These are phyloP conservation scores for Apiosordaria backusii DNA, from an alignment of 495 filamentous ascomycete genomes.

Conservation along the genomic window DNA sequence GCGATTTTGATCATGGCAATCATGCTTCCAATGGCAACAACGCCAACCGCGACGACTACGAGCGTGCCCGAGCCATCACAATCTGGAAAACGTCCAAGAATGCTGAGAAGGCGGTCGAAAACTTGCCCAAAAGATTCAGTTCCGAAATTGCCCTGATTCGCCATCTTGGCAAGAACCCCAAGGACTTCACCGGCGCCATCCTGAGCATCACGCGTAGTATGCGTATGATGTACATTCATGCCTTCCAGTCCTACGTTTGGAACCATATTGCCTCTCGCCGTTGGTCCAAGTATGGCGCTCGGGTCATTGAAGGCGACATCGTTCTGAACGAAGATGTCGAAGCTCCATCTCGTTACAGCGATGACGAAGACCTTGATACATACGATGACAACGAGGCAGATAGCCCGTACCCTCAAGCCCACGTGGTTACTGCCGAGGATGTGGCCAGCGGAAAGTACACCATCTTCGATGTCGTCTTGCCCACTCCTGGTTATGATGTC, in stretches of 20 bases:
- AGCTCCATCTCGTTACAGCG: slow-evolving; percentile 35
- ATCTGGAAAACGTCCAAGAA: slow-evolving; percentile 60
- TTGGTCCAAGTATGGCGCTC: slow-evolving; percentile 64
- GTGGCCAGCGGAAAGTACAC: slow-evolving; percentile 71
- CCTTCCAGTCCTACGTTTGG: slow-evolving; percentile 93
- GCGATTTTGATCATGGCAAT: neutral
- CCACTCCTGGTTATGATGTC: slow-evolving; percentile 88
- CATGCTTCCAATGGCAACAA: slow-evolving; percentile 4
- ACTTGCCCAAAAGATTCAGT: slow-evolving; percentile 74
- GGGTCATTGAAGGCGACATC: slow-evolving; percentile 81
- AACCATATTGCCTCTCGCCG: slow-evolving; percentile 77
- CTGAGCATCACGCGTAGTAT: slow-evolving; percentile 71
- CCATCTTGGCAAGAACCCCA: slow-evolving; percentile 50
- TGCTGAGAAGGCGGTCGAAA: slow-evolving; percentile 54
- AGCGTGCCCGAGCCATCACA: slow-evolving; percentile 70
- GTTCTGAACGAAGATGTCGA: slow-evolving; percentile 53
- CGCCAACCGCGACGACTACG: slow-evolving; percentile 60
- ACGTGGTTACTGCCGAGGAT: slow-evolving; percentile 70
- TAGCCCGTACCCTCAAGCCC: slow-evolving; percentile 68
- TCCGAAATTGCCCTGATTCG: slow-evolving; percentile 76
- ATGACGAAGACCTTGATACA: slow-evolving; percentile 47
- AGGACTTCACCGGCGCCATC: slow-evolving; percentile 76
- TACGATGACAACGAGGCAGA: slow-evolving; percentile 41
- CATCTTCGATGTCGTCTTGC: slow-evolving; percentile 90
- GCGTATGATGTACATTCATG: slow-evolving; percentile 91